Conservation (phyloP, 164 flowering plant genomes). For the Piper longum region DNA sequence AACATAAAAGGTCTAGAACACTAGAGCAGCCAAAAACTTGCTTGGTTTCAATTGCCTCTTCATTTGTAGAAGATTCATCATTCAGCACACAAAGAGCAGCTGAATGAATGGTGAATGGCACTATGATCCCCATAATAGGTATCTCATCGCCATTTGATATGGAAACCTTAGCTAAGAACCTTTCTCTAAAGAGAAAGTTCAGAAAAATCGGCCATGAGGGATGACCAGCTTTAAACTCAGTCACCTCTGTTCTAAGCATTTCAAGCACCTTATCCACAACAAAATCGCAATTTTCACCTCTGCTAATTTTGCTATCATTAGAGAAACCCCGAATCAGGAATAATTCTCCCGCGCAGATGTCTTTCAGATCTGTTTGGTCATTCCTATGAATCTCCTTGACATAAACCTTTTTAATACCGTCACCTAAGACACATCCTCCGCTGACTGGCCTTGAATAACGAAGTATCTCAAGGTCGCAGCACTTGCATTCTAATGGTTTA, state of each 20-base stretch:
- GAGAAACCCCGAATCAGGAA: constrained; percentile 32
- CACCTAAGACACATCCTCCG: constrained; percentile 13
- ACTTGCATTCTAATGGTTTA: constrained; percentile 59
- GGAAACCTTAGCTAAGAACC: constrained; percentile 45
- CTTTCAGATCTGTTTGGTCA: constrained; percentile 13
- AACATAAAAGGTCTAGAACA: constrained; percentile 13
- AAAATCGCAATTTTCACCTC: constrained; percentile 14
- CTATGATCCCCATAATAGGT: constrained; percentile 39
- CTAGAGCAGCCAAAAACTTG: constrained; percentile 7
- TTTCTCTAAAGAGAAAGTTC: constrained; percentile 42
- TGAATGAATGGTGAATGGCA: constrained; percentile 55
- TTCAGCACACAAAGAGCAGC: constrained; percentile 38
- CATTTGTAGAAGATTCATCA: constrained; percentile 6
- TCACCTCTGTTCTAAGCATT: constrained; percentile 28
- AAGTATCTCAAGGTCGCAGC: constrained; percentile 45
- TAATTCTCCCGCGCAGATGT: constrained; percentile 10
- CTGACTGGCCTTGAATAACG: not conserved
- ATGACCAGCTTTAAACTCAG: constrained; percentile 18
- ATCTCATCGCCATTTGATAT: constrained; percentile 29
- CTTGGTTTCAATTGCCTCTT: constrained; percentile 4
- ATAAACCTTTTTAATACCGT: constrained; percentile 18
- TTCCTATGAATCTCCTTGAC: constrained; percentile 36
- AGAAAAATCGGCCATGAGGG: constrained; percentile 73
- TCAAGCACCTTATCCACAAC: constrained; percentile 55
- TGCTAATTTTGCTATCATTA: constrained; percentile 9